Percentiles rank a stretch among this genome's conserved stretches.
Evolutionary conservation across 2,329 filamentous ascomycete species (phyloP).

Genomic region (Neonectria faginata): DNA sequence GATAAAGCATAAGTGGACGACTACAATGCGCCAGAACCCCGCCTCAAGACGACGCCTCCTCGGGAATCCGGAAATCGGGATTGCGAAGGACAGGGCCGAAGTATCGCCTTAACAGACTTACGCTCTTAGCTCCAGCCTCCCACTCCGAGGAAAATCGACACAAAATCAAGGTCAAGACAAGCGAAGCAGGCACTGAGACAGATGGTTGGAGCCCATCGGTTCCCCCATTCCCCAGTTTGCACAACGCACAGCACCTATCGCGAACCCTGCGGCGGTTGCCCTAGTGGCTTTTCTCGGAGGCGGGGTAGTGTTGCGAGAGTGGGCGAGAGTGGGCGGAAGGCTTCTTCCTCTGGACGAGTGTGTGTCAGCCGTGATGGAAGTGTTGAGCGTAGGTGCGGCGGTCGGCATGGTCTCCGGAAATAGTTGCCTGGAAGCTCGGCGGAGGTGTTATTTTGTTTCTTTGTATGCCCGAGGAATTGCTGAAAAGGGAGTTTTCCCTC

Average conservation of each 20-base stretch:
- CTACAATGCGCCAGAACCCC: slow-evolving; percentile 15
- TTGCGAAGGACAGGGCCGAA: slow-evolving; percentile 1
- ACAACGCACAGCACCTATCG: slow-evolving; percentile 16
- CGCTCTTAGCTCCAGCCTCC: slow-evolving; percentile 9
- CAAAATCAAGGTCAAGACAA: neutral
- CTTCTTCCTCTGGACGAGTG: slow-evolving; percentile 6
- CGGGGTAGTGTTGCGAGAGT: slow-evolving; percentile 28
- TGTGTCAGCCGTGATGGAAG: slow-evolving; percentile 8
- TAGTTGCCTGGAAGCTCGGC: slow-evolving; percentile 3
- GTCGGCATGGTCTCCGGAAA: slow-evolving; percentile 38
- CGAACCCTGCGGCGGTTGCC: slow-evolving; percentile 17
- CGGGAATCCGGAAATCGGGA: slow-evolving; percentile 33
- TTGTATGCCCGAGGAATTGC: slow-evolving; percentile 14
- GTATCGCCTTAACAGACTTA: slow-evolving; percentile 9
- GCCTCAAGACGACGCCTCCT: slow-evolving; percentile 10
- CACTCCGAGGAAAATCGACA: slow-evolving; percentile 10
- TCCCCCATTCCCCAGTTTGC: slow-evolving; percentile 26
- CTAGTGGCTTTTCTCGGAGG: slow-evolving; percentile 11
- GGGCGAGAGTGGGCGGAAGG: slow-evolving; percentile 19
- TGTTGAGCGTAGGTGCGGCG: slow-evolving; percentile 28
- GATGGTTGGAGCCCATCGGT: slow-evolving; percentile 15
- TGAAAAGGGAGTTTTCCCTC: slow-evolving; percentile 41
- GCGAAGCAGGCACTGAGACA: neutral
- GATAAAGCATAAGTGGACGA: slow-evolving; percentile 12
- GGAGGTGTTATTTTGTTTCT: slow-evolving; percentile 20